Evolutionary conservation across 192 early-diverging fungal genomes (phyloP), one percentile per base, ranked within the genome.

Genomic region (Rhizophagus clarus): DNA sequence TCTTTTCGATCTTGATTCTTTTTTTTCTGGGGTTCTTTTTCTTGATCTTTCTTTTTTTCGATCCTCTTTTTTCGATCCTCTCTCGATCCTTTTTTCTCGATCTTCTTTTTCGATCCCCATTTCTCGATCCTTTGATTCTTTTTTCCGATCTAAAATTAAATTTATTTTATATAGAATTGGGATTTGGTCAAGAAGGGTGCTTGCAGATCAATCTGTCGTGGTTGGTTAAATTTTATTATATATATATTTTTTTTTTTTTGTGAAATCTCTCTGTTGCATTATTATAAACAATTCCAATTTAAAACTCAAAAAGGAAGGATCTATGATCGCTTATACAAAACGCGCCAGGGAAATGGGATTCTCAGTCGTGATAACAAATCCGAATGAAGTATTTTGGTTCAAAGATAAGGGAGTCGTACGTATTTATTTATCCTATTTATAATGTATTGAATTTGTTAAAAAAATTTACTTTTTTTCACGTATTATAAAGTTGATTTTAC

Each of bases 311-410:
- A 72, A 79, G 77, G 77, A 70, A 26, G 77, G 77, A 6, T 66
- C 67, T 17, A 71, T 79, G 77, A 56, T 79, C 24, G n/a, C 49
- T 28, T 79, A 79, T 42, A 32, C 68, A 4, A 61, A 79, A 61
- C 68, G 77, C 9, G 77, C 77, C 1, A 71, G 24, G 2, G 32
- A 56, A 26, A 20, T 79, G 37, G 77, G 77, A 24, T 79, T 42
- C 71, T 71, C 77, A 7, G 77, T 79, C 2, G 49, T 79, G 15
- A 61, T 79, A n/a, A 49, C 29, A 2, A 79, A 79, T 37, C 77
- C 77, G 3, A 79, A 79, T 71, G 77, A 79, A 34, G 61, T 79
- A 31, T 79, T 61, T 71, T 79, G 77, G 77, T 70, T 72, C 40
- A 79, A 79, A 28, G 69, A 49, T 8, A 79, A 72, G 24, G 49